Conservation (phyloP, 2,329 filamentous ascomycete species). For the Botrytis fragariae region DNA sequence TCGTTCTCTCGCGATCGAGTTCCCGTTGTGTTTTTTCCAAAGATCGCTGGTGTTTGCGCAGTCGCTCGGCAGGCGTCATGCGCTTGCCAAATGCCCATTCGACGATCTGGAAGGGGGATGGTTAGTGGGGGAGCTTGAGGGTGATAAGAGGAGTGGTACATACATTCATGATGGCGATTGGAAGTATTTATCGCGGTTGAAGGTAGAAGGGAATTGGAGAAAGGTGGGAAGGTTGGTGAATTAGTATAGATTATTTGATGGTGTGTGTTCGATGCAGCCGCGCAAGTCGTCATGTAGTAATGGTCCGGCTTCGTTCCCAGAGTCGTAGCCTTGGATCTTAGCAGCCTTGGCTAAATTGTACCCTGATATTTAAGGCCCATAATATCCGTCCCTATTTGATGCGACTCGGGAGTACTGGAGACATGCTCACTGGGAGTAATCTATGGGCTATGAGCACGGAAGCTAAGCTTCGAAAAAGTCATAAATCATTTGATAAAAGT, state of each 20-base stretch:
- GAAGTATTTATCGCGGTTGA: no score
- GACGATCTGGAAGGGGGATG: conserved; percentile 62
- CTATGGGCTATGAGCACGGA: neutral
- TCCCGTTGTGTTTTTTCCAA: conserved; percentile 97
- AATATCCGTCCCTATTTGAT: neutral
- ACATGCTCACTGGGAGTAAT: neutral
- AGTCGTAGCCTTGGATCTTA: conserved; percentile 13
- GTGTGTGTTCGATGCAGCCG: conserved; percentile 1
- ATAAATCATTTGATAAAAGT: no score
- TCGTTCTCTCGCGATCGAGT: conserved; percentile 89
- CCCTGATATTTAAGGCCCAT: neutral
- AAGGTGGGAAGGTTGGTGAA: neutral
- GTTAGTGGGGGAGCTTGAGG: neutral
- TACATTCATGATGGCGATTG: conserved; percentile 52
- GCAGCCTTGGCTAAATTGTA: neutral
- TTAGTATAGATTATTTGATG: neutral
- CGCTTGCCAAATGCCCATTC: conserved; percentile 99
- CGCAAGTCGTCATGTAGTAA: conserved; percentile 14
- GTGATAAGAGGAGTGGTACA: conserved; percentile 29
- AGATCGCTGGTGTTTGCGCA: conserved; percentile 91
- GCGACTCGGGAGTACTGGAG: neutral
- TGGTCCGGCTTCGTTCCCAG: neutral
- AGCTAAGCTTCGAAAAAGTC: neutral
- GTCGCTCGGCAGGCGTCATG: conserved; percentile 90
- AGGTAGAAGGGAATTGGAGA: neutral